Evolutionary conservation across 2,329 filamentous ascomycete genomes (phyloP).

Genomic region (Aspergillus novoparasiticus): DNA sequence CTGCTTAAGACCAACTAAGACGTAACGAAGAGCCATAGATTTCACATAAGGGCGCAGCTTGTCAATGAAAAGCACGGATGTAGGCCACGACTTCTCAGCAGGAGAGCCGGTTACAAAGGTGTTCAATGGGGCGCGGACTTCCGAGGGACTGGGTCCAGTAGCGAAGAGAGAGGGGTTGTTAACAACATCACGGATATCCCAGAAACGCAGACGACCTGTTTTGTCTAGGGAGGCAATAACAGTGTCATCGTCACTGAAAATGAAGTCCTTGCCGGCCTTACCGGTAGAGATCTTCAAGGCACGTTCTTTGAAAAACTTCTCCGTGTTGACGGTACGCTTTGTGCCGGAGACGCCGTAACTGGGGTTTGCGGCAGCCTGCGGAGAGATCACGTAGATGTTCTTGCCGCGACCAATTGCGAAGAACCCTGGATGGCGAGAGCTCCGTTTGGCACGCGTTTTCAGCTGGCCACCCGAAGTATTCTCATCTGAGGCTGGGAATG

Average conservation of each 20-base stretch:
- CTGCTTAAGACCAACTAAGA: conserved; percentile 97
- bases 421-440: conserved; percentile 84
- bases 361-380: conserved; percentile 55
- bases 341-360: conserved; percentile 54
- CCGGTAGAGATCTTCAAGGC: conserved; percentile 93
- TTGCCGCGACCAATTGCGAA: conserved; percentile 96
- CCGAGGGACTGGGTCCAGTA: conserved; percentile 57
- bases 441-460: conserved; percentile 92
- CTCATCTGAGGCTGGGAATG: conserved; percentile 81
- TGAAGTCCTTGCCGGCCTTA: conserved; percentile 97
- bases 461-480: conserved; percentile 89
- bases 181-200: conserved; percentile 85
- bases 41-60: conserved; percentile 93
- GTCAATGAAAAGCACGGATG: conserved; percentile 92
- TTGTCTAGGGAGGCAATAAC: conserved; percentile 96
- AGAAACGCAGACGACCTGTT: conserved; percentile 94
- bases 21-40: conserved; percentile 85
- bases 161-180: conserved; percentile 47
- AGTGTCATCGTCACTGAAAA: conserved; percentile 94
- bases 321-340: conserved; percentile 73
- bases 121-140: conserved; percentile 83
- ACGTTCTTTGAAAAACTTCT: conserved; percentile 82
- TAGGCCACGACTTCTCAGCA: conserved; percentile 93
- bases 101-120: conserved; percentile 85
- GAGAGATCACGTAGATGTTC: conserved; percentile 85